Base-by-base conservation (phyloP, 306 rosid species). In the Vicia faba region DNA sequence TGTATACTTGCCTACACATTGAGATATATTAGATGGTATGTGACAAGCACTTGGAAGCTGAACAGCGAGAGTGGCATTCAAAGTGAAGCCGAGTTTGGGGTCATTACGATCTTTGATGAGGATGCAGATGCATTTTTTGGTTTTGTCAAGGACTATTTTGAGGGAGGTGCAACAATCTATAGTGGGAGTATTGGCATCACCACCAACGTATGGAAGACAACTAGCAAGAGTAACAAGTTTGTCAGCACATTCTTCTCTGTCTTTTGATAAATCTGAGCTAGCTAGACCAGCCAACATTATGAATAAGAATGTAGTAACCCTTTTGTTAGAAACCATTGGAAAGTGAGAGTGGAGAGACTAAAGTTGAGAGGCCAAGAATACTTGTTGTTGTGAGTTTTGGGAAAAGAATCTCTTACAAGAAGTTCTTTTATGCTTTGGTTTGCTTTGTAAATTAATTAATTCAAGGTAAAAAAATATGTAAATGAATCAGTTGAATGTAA, bases 151-250 rank as follows among this genome's bases (percentile, higher is more conserved):
- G 0, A 88, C 96, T 29, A 46, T 64, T 74, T 82, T 88, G 1
- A 93, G 84, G 0, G 91, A 91, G 10, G 75, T 80, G 74, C 96
- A 93, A 46, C 99, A 93, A 2, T 93, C 97, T 2, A 90, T 55
- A 35, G 95, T 75, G 0, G 97, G 96, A 8, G 75, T n/a, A 41
- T 88, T 80, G 63, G 87, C 87, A 12, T 85, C 77, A 0, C 88
- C 97, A 16, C 77, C 69, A 0, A 89, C 97, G 6, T 88, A 93
- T 5, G 92, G 81, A 14, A 88, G 80, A 54, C 99, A 93, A 3
- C 81, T 69, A 5, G 88, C 89, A 0, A 92, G 79, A 4, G 83
- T 89, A 1, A 81, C 43, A 0, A 92, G 83, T 44, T 92, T 77
- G 41, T 86, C 85, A 13, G 84, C 78, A 61, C 98, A 92, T 11